Evolutionary conservation across 768 basidiomycete species (phyloP).

Genomic region (Termitomyces sp.): DNA sequence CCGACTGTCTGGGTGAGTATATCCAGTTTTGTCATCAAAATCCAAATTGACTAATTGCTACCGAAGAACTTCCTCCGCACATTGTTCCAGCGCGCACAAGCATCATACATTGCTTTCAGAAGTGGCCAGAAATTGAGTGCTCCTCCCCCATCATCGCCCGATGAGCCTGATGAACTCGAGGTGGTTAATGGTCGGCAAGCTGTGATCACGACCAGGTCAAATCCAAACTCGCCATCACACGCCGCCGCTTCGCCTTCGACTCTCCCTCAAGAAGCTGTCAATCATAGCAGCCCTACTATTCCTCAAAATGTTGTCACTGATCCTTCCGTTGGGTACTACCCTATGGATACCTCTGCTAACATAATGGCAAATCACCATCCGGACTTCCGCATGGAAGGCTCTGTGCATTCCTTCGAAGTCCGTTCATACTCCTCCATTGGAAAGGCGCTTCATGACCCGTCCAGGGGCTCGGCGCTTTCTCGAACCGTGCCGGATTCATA

Average conservation of each 20-base stretch:
- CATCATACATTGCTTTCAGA: constrained; percentile 23
- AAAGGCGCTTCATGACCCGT: constrained; percentile 6
- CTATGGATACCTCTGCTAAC: constrained; percentile 13
- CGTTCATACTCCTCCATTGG: constrained; percentile 9
- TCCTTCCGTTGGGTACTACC: constrained; percentile 20
- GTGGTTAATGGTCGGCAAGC: constrained; percentile 29
- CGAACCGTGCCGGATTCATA: constrained; percentile 3
- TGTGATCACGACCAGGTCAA: constrained; percentile 25
- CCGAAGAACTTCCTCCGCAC: constrained; percentile 31
- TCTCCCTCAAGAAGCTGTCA: constrained; percentile 10
- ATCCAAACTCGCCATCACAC: constrained; percentile 23
- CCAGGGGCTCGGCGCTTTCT: neutral
- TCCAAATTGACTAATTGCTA: neutral
- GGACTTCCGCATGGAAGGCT: constrained; percentile 11
- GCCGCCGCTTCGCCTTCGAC: constrained; percentile 15
- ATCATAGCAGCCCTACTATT: constrained; percentile 13
- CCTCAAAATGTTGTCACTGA: constrained; percentile 10
- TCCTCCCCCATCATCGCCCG: constrained; percentile 5
- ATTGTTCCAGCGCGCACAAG: constrained; percentile 29
- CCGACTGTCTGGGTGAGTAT: constrained; percentile 28
- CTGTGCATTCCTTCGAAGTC: constrained; percentile 8
- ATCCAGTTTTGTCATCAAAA: neutral
- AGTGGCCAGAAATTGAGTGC: constrained; percentile 15
- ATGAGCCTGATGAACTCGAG: constrained; percentile 29
- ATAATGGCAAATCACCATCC: neutral